A percentile compares a stretch with the other conserved stretches of the same genome.
Evolutionary conservation across 2,329 filamentous ascomycete species (phyloP).

Genomic region (Colletotrichum truncatum): DNA sequence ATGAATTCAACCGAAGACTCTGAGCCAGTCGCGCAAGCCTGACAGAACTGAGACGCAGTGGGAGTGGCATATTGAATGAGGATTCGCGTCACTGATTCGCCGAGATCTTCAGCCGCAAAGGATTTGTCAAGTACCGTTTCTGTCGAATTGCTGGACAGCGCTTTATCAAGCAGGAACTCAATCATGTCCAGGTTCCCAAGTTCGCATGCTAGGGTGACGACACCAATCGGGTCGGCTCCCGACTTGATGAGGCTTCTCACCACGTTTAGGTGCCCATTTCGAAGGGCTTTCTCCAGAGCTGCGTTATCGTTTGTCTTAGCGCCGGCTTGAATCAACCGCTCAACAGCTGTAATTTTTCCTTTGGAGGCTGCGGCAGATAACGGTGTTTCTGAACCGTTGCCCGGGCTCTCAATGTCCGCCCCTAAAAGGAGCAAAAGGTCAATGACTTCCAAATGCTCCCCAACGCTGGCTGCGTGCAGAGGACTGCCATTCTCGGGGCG

Average conservation of each 20-base stretch:
- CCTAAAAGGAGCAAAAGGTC: neutral
- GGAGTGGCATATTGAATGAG: neutral
- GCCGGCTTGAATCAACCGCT: neutral
- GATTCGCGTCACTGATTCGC: neutral
- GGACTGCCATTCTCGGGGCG: neutral
- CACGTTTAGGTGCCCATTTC: neutral
- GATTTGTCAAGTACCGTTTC: neutral
- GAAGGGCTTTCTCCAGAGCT: neutral
- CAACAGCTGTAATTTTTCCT: neutral
- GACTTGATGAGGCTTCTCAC: neutral
- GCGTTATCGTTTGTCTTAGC: rapidly evolving
- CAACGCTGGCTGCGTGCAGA: neutral
- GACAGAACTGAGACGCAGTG: neutral
- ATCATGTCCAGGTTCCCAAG: neutral
- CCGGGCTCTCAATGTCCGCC: neutral
- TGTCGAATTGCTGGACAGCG: neutral
- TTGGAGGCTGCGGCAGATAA: neutral
- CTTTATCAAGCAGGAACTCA: neutral
- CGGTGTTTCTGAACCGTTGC: neutral
- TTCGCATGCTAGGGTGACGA: neutral
- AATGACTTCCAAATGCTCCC: neutral
- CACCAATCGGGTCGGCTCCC: neutral
- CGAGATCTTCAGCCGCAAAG: neutral
- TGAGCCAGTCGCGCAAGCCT: neutral
- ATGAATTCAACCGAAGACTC: neutral